These are phyloP conservation scores for Voacanga thouarsii DNA, from an alignment of 257 asterid species.

Conservation along the genomic window DNA sequence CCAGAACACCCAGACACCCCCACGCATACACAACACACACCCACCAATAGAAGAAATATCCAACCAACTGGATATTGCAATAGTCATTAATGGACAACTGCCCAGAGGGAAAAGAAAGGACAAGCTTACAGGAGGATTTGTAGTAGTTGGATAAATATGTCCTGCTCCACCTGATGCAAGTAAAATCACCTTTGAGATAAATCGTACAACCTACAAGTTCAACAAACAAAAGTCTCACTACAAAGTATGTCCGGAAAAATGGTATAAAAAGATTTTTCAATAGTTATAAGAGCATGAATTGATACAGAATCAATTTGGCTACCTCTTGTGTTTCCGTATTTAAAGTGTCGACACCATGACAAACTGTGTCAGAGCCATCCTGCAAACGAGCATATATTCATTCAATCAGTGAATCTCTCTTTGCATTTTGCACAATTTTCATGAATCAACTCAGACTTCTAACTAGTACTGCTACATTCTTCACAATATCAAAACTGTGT, in stretches of 20 bases:
- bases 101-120: slow-evolving; percentile 13
- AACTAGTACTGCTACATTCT: background rate
- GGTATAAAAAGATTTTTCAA: slow-evolving; percentile 4
- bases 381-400: slow-evolving; percentile 36
- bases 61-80: background rate
- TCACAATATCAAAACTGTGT: background rate
- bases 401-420: slow-evolving; percentile 17
- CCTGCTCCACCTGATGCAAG: slow-evolving; percentile 99
- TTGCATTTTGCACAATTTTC: background rate
- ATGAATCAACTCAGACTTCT: background rate
- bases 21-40: background rate
- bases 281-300: background rate
- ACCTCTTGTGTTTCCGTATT: slow-evolving; percentile 84
- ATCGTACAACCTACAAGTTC: slow-evolving; percentile 72
- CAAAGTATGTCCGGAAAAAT: slow-evolving; percentile 1
- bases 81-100: background rate
- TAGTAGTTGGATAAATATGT: slow-evolving; percentile 92
- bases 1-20: background rate
- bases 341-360: slow-evolving; percentile 88
- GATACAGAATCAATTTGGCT: slow-evolving; percentile 15
- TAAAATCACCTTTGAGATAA: slow-evolving; percentile 82
- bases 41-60: background rate
- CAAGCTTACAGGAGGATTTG: slow-evolving; percentile 78
- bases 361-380: slow-evolving; percentile 75
- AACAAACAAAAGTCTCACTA: slow-evolving; percentile 11